phyloP scores from a whole-genome alignment of 495 filamentous ascomycete species.

The Melanomma pulvis-pyrius region DNA sequence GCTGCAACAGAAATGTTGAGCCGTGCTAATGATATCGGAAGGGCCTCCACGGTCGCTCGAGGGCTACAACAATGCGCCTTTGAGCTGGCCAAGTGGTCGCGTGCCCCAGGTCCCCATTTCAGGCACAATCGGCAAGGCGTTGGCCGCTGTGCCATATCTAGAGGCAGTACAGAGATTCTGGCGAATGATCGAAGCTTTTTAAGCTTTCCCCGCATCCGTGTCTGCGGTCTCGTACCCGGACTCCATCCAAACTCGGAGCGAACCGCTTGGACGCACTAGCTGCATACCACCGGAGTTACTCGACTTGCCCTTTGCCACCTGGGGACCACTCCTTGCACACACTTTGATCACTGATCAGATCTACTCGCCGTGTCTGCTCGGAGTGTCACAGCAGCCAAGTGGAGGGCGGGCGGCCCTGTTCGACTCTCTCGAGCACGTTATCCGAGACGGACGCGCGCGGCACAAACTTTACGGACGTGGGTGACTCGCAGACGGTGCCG shows the following conservation, averaged over 20 bases:
- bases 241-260: slow-evolving; percentile 11
- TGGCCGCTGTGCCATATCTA: background rate
- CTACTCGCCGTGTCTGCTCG: too few relatives aligned
- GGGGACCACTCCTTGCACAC: too few relatives aligned
- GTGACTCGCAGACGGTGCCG: background rate
- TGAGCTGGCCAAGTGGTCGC: background rate
- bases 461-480: too few relatives aligned
- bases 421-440: too few relatives aligned
- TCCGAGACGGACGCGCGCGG: too few relatives aligned
- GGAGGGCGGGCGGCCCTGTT: too few relatives aligned
- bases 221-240: background rate
- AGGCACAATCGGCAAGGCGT: background rate
- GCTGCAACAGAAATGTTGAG: background rate
- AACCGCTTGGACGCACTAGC: slow-evolving; percentile 21
- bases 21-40: too few relatives aligned
- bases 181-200: slow-evolving; percentile 16
- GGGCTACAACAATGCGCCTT: background rate
- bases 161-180: background rate
- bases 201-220: slow-evolving; percentile 34
- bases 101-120: background rate
- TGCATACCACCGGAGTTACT: background rate
- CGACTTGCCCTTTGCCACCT: too few relatives aligned
- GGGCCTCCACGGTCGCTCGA: background rate
- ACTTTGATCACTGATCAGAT: too few relatives aligned
- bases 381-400: too few relatives aligned